Evolutionary conservation across 2,329 filamentous ascomycete species (phyloP).

Genomic region (Juglanconis oblonga): DNA sequence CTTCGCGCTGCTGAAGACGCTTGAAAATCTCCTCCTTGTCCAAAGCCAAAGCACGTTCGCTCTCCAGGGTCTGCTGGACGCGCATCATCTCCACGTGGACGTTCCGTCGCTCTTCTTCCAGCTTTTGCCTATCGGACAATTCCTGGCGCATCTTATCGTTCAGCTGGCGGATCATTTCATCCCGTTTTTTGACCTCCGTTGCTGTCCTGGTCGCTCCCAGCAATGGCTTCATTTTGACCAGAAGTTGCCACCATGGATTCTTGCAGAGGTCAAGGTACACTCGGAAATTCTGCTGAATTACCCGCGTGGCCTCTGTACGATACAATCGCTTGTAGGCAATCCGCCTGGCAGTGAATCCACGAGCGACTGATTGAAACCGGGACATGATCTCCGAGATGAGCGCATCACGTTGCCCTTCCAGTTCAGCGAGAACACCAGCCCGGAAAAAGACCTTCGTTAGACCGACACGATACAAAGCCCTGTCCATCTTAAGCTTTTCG

Average conservation of each 20-base stretch:
- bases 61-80: constrained; percentile 92
- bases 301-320: constrained; percentile 86
- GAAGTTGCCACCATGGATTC: constrained; percentile 96
- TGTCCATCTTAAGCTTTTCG: constrained; percentile 82
- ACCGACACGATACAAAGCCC: constrained; percentile 84
- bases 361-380: constrained; percentile 85
- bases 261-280: constrained; percentile 86
- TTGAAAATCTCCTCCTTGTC: constrained; percentile 99
- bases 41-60: constrained; percentile 88
- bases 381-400: constrained; percentile 93
- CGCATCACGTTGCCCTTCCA: constrained; percentile 92
- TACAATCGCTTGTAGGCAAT: constrained; percentile 92
- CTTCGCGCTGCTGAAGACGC: constrained; percentile 86
- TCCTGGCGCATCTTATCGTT: constrained; percentile 81
- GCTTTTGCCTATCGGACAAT: constrained; percentile 66
- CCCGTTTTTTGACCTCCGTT: constrained; percentile 89
- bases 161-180: constrained; percentile 87
- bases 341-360: constrained; percentile 84
- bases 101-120: constrained; percentile 89
- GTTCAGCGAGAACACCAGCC: constrained; percentile 88
- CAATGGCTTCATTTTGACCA: constrained; percentile 91
- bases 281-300: constrained; percentile 92
- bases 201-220: constrained; percentile 89
- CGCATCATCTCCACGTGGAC: constrained; percentile 83
- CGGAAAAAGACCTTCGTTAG: constrained; percentile 98